Conservation (phyloP, 495 filamentous ascomycete genomes). For the Penicillium simplicissimum region DNA sequence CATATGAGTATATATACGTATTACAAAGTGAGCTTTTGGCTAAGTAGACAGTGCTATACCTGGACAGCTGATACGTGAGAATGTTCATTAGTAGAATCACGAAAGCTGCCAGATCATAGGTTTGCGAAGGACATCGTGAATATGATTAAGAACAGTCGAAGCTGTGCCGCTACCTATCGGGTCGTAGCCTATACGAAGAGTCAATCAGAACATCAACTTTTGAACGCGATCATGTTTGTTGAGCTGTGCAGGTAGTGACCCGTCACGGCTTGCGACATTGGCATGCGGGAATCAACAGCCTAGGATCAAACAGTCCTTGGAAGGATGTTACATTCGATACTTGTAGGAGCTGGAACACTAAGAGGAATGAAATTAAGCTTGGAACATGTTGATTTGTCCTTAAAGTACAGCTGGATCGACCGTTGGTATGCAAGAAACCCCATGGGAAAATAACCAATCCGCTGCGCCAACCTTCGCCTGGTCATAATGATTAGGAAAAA, state of each 20-base stretch:
- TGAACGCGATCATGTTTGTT: not conserved
- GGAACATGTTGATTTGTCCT: not conserved
- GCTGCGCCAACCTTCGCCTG: not conserved
- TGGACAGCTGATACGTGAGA: too few relatives aligned
- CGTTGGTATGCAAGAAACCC: conserved; percentile 1
- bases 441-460: not conserved
- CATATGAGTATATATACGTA: too few relatives aligned
- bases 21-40: too few relatives aligned
- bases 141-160: not conserved
- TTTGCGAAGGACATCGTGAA: not conserved
- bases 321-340: not conserved
- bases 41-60: too few relatives aligned
- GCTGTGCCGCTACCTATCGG: not conserved
- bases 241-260: not conserved
- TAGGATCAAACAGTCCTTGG: not conserved
- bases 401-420: not conserved
- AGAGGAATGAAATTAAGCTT: not conserved
- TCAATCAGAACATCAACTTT: not conserved
- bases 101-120: not conserved
- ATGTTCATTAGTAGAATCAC: not conserved
- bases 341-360: not conserved
- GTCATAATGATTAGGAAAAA: not conserved
- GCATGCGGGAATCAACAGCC: not conserved
- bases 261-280: not conserved
- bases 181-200: not conserved